Base-by-base conservation (phyloP, 345 rosid genomes). In the Microthlaspi erraticum region DNA sequence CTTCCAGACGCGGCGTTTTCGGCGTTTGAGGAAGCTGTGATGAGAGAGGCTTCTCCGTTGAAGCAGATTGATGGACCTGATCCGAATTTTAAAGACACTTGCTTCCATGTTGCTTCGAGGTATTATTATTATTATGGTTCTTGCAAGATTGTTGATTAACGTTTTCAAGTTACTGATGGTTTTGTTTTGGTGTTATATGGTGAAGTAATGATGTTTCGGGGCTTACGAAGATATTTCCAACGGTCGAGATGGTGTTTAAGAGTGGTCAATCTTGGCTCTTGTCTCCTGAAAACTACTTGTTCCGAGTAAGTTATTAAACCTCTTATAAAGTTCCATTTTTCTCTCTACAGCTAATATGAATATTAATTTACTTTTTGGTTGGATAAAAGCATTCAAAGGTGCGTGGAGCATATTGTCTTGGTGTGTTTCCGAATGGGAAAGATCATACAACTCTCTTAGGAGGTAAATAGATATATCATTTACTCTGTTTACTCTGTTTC, bases 281-380 rank as follows among this genome's bases (percentile, higher is more conserved):
- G 41, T 83, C 97, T 2, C 96, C 99, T 56, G 99, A 94, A 81
- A 94, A 94, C 75, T 94, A 94, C 79, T 72, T 94, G 70, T 94
- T 91, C 67, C 85, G 83, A 59, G 97, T 91, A 71, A 83, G 96
- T 67, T 20, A 14, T 61, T 19, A 29, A 19, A 34, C 5, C 41
- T 61, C 17, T 18, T 19, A 37, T 14, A 10, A 23, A 20, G 20
- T 20, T 48, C 4, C 13, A 29, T 46, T 20, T 53, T 53, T 26
- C 23, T 43, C 45, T 72, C 2, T 45, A 1, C 36, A 11, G 36
- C 29, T 41, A 7, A 45, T 20, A 8, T 69, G 23, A 11, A 74
- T 68, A 48, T 60, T 49, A 29, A 23, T 23, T 36, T 51, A 42
- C n/a, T 12, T 66, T 66, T 60, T 50, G 32, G 32, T 52, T 52